Percentiles rank a stretch among this genome's conserved stretches.
These are phyloP conservation scores for Neoboletus subvelutipes DNA, from an alignment of 768 basidiomycete species.

Conservation along the genomic window DNA sequence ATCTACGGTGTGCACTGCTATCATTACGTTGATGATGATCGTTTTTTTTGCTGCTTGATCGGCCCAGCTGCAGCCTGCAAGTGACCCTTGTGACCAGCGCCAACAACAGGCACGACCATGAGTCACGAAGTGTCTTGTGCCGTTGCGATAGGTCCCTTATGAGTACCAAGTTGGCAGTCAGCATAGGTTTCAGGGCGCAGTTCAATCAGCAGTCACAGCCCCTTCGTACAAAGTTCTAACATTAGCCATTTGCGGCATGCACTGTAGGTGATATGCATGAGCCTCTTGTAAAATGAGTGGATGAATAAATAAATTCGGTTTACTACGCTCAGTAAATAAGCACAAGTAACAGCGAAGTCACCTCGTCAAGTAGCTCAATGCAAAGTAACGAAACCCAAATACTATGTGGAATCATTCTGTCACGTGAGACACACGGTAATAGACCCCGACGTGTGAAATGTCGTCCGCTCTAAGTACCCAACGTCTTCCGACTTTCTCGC, in stretches of 20 bases:
- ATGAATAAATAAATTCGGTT: no score
- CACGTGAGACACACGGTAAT: conserved; percentile 6
- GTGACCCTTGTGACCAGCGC: no score
- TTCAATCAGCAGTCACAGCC: not conserved
- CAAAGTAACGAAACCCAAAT: no score
- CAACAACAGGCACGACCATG: no score
- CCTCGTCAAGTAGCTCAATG: no score
- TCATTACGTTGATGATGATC: not conserved
- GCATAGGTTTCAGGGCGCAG: not conserved
- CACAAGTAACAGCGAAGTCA: no score
- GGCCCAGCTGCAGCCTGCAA: no score
- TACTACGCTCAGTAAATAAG: no score
- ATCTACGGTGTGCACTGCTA: not conserved
- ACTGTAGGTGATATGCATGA: no score
- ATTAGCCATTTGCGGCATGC: not conserved
- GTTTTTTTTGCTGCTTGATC: not conserved
- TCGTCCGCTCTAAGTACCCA: no score
- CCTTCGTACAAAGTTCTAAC: not conserved
- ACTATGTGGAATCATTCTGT: not conserved
- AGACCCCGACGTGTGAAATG: not conserved
- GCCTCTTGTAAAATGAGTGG: no score
- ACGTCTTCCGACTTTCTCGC: not conserved
- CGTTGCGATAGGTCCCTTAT: not conserved
- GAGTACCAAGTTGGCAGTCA: not conserved
- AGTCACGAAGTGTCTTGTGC: not conserved